These are phyloP conservation scores for Globisporangium sylvaticum DNA, from an alignment of 352 stramenopile species.

Conservation along the genomic window DNA sequence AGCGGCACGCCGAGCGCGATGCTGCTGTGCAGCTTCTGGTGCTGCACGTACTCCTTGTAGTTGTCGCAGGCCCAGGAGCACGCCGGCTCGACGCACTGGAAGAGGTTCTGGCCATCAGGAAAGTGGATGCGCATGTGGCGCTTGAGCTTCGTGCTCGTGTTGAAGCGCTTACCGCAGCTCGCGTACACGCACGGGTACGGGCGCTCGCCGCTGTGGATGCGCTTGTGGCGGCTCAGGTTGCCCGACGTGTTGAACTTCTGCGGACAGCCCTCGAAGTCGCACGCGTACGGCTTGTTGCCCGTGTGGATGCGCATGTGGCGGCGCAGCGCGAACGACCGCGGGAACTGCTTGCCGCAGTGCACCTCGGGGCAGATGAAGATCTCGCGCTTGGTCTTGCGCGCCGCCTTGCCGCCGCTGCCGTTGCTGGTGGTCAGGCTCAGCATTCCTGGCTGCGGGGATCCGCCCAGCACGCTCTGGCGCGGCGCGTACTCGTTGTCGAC, in stretches of 20 bases:
- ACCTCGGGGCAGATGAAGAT: slow-evolving; percentile 69
- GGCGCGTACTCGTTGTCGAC: neutral
- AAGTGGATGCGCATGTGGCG: slow-evolving; percentile 89
- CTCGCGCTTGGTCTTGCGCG: slow-evolving; percentile 22
- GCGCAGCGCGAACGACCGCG: slow-evolving; percentile 76
- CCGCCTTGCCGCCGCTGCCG: neutral
- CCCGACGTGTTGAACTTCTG: slow-evolving; percentile 87
- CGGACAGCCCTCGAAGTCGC: slow-evolving; percentile 66
- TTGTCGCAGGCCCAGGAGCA: slow-evolving; percentile 73
- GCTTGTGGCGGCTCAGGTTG: slow-evolving; percentile 85
- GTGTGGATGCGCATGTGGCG: slow-evolving; percentile 85
- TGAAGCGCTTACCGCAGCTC: slow-evolving; percentile 81
- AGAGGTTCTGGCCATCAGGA: slow-evolving; percentile 68
- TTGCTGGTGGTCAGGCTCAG: neutral
- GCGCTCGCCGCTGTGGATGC: slow-evolving; percentile 81
- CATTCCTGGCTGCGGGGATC: neutral
- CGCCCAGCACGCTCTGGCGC: slow-evolving; percentile 7
- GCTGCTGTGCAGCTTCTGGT: slow-evolving; percentile 27
- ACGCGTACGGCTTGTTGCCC: slow-evolving; percentile 77
- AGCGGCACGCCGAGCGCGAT: slow-evolving; percentile 22
- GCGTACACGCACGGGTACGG: slow-evolving; percentile 77
- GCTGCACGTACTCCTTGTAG: slow-evolving; percentile 64
- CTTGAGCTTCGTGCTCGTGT: slow-evolving; percentile 88
- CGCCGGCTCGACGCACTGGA: slow-evolving; percentile 50
- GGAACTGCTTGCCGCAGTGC: slow-evolving; percentile 84